Evolutionary conservation across 345 rosid genomes (phyloP), one percentile per base, ranked within the genome.

Genomic region (Salix purpurea): DNA sequence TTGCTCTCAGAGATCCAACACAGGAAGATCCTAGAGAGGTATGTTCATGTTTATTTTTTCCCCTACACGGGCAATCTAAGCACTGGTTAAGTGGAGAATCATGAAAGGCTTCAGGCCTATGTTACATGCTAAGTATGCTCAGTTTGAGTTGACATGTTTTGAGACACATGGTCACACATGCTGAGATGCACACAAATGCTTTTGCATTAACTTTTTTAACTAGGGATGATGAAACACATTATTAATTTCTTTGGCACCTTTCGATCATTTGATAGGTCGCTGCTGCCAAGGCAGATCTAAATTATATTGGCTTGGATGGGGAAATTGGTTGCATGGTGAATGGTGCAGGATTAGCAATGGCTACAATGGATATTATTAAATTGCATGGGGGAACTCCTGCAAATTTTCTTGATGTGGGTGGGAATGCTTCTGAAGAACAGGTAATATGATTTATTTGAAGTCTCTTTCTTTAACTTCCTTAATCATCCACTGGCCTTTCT

Each of bases 241-340:
- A 44, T 65, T 69, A 46, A 73, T 5, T n/a, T 15, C 64, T 62
- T 48, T 42, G 26, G 61, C 28, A 9, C 58, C 61, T 52, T 60
- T 81, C 62, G 56, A 28, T 65, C 73, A 84, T 81, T 58, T 76
- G 24, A 64, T 73, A 94, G 99, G 99, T 96, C 78, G 85, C 94
- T 83, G 98, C 98, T 73, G 95, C 97, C 70, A 86, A 91, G 85
- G 98, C 94, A 69, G 99, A 96, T 89, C 84, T 96, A 84, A 96
- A 96, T 88, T 96, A 96, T 74, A 96, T 94, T 48, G 99, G 99
- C 37, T 83, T 96, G 70, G 99, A 96, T 82, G 99, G 99, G 69
- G 99, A 96, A 88, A 96, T 96, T 80, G 99, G 99, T 69, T 96
- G 99, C 92, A 96, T 96, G 99, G 99, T 96, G 71, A 96, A 96